A percentile compares a stretch with the other conserved stretches of the same genome.
phyloP scores from a whole-genome alignment of 345 rosid species.

The Pugionium cornutum region DNA sequence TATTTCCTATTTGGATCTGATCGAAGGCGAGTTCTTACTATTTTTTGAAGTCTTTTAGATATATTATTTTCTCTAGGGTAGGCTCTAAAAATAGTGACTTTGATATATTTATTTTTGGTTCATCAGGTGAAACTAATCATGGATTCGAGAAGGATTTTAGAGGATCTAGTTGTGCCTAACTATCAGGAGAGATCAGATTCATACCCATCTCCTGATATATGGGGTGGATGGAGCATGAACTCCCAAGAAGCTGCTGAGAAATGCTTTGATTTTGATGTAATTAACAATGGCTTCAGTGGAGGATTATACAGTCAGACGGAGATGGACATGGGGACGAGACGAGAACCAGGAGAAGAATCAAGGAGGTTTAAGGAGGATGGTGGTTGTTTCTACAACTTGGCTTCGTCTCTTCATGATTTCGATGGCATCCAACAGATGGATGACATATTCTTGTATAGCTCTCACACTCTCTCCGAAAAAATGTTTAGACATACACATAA shows the following conservation, averaged over 20 bases:
- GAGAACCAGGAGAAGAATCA: slow-evolving; percentile 25
- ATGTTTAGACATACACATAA: neutral
- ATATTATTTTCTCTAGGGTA: neutral
- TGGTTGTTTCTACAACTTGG: slow-evolving; percentile 3
- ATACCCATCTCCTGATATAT: slow-evolving; percentile 36
- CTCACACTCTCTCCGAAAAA: neutral
- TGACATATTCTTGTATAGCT: slow-evolving; percentile 74
- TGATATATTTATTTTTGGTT: neutral
- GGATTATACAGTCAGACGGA: slow-evolving; percentile 37
- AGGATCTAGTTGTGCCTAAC: slow-evolving; percentile 40
- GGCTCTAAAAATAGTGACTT: slow-evolving; percentile 13
- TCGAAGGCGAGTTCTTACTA: slow-evolving; percentile 19
- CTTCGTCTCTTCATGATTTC: slow-evolving; percentile 45
- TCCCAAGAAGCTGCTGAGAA: slow-evolving; percentile 34
- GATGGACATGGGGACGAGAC: slow-evolving; percentile 23
- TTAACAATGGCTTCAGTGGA: slow-evolving; percentile 42
- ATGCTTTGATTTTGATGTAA: slow-evolving; percentile 38
- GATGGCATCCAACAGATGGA: slow-evolving; percentile 58
- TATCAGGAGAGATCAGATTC: slow-evolving; percentile 42
- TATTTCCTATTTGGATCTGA: slow-evolving; percentile 15
- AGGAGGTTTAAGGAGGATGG: slow-evolving; percentile 25
- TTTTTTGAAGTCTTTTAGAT: neutral
- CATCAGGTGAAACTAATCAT: slow-evolving; percentile 24
- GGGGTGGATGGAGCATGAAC: slow-evolving; percentile 37
- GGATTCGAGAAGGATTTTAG: slow-evolving; percentile 33